Evolutionary conservation across 257 asterid genomes (phyloP).

Genomic region (Capsicum baccatum): DNA sequence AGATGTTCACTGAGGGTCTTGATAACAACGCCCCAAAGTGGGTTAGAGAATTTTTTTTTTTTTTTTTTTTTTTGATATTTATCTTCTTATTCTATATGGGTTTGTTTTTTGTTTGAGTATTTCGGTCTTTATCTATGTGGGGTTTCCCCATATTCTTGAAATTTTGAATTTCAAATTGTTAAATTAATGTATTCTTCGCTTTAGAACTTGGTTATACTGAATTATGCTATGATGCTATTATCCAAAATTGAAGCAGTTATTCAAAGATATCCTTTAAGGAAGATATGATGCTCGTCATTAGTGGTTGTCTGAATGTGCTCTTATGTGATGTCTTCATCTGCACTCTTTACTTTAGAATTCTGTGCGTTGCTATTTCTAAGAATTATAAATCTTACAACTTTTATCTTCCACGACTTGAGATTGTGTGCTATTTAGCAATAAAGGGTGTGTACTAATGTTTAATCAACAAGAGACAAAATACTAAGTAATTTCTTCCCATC

Average conservation of each 20-base stretch:
- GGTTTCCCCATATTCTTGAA: background rate
- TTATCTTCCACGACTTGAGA: background rate
- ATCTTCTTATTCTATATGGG: too few relatives aligned
- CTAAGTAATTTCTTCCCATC: too few relatives aligned
- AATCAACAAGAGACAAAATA: background rate
- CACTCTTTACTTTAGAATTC: background rate
- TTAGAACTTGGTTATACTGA: background rate
- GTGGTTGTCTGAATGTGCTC: background rate
- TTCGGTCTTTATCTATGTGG: background rate
- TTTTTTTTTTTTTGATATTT: background rate
- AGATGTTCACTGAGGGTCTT: constrained; percentile 60
- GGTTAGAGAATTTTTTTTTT: constrained; percentile 46
- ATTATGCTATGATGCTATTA: background rate
- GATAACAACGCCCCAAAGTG: constrained; percentile 55
- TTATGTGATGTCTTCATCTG: background rate
- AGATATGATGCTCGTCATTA: background rate
- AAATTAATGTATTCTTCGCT: background rate
- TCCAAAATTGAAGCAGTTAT: background rate
- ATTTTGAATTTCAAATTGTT: background rate
- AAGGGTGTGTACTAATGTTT: background rate
- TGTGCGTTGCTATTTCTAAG: constrained; percentile 11
- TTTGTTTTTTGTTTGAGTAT: background rate
- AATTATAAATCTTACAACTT: background rate
- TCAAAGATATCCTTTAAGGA: too few relatives aligned
- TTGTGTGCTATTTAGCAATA: constrained; percentile 5